These are phyloP conservation scores for Mycena vulgaris DNA, from an alignment of 768 basidiomycete genomes.

Conservation along the genomic window DNA sequence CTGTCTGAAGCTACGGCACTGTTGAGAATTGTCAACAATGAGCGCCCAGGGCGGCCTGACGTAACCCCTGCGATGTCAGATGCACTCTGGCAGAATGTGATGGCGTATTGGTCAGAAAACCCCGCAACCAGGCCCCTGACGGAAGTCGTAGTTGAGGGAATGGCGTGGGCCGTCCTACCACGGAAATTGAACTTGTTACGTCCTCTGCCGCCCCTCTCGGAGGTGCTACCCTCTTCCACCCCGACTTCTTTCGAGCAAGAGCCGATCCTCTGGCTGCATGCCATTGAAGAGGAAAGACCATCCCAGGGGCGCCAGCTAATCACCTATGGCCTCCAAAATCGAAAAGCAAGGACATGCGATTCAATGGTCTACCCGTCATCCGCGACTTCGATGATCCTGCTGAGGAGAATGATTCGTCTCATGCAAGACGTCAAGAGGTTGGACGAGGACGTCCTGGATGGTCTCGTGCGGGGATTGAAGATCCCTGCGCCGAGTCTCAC, in stretches of 20 bases:
- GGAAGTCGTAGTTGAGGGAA: not conserved
- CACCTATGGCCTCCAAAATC: no score
- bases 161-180: not conserved
- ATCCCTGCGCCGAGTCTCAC: constrained; percentile 92
- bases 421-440: constrained; percentile 92
- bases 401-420: constrained; percentile 94
- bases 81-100: not conserved
- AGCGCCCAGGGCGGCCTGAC: not conserved
- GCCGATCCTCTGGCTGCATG: no score
- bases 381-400: constrained; percentile 88
- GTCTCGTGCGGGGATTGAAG: constrained; percentile 92
- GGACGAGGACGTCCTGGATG: constrained; percentile 94
- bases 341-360: no score
- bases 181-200: no score
- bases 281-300: no score
- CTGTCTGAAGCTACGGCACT: not conserved
- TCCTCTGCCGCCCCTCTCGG: no score
- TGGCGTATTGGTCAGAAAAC: not conserved
- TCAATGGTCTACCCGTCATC: constrained; percentile 79
- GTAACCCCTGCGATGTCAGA: not conserved
- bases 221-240: no score
- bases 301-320: no score
- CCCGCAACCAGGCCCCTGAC: not conserved
- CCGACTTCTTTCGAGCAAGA: no score
- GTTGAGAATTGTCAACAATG: not conserved